These are phyloP conservation scores for Ambrosiella cleistominuta DNA, from an alignment of 2,329 filamentous ascomycete species.

Conservation along the genomic window DNA sequence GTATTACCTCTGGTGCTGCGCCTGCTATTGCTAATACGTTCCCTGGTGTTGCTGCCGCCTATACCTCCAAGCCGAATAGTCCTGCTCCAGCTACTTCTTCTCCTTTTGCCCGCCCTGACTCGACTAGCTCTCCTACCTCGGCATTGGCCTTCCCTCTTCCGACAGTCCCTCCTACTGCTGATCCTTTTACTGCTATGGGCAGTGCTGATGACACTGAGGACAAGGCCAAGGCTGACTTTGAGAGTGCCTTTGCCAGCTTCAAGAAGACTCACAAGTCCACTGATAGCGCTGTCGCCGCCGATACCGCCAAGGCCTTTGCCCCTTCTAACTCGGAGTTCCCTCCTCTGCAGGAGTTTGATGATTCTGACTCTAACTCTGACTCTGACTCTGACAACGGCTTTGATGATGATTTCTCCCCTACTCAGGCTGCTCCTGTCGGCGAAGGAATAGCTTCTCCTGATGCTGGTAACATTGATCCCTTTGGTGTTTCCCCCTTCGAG, in stretches of 20 bases:
- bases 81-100: slow-evolving; percentile 4
- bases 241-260: slow-evolving; percentile 69
- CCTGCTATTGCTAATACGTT: slow-evolving; percentile 20
- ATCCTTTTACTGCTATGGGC: slow-evolving; percentile 6
- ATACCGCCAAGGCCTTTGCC: slow-evolving; percentile 24
- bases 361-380: slow-evolving; percentile 57
- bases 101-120: slow-evolving; percentile 12
- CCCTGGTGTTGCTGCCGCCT: slow-evolving; percentile 16
- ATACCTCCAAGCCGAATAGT: slow-evolving; percentile 13
- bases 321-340: slow-evolving; percentile 61
- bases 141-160: slow-evolving; percentile 9
- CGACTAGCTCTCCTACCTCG: slow-evolving; percentile 2
- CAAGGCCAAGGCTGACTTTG: slow-evolving; percentile 64
- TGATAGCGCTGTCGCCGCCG: slow-evolving; percentile 16
- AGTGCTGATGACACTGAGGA: slow-evolving; percentile 36
- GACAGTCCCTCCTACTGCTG: slow-evolving; percentile 1
- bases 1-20: slow-evolving; percentile 16
- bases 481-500: slow-evolving; percentile 14
- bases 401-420: slow-evolving; percentile 77
- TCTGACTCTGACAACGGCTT: slow-evolving; percentile 67
- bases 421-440: slow-evolving; percentile 22
- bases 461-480: slow-evolving; percentile 14
- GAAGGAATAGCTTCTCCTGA: slow-evolving; percentile 13
- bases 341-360: slow-evolving; percentile 75
- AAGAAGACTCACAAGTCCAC: slow-evolving; percentile 34